Percentiles rank a stretch among this genome's conserved stretches.
Evolutionary conservation across 2,329 filamentous ascomycete species (phyloP).

Genomic region (Ciborinia camelliae): DNA sequence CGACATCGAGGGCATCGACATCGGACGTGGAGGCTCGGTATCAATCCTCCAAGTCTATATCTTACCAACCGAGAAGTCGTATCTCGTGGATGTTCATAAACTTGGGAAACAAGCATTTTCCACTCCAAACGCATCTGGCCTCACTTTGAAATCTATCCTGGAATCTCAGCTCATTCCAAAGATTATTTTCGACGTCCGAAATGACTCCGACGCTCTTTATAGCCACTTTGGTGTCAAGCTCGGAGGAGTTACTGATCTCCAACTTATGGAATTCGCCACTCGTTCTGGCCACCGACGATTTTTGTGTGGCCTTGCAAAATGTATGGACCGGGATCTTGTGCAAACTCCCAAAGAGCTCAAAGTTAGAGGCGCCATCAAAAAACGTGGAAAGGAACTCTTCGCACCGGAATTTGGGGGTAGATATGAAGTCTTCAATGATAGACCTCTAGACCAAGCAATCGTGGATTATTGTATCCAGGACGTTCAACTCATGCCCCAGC

Average conservation of each 20-base stretch:
- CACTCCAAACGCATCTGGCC: slow-evolving; percentile 26
- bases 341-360: slow-evolving; percentile 23
- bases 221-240: slow-evolving; percentile 45
- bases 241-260: slow-evolving; percentile 48
- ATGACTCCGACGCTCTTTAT: slow-evolving; percentile 55
- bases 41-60: slow-evolving; percentile 43
- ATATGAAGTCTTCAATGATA: slow-evolving; percentile 47
- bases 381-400: slow-evolving; percentile 41
- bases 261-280: slow-evolving; percentile 53
- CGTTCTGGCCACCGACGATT: slow-evolving; percentile 28
- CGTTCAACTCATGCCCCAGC: slow-evolving; percentile 42
- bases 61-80: slow-evolving; percentile 32
- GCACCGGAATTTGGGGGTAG: slow-evolving; percentile 43
- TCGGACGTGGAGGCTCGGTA: slow-evolving; percentile 42
- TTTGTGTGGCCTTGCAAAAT: slow-evolving; percentile 41
- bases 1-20: slow-evolving; percentile 45
- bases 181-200: slow-evolving; percentile 57
- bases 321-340: slow-evolving; percentile 37
- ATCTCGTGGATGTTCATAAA: slow-evolving; percentile 44
- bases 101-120: slow-evolving; percentile 41
- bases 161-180: slow-evolving; percentile 46
- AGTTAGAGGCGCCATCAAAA: slow-evolving; percentile 41
- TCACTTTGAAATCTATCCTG: slow-evolving; percentile 43
- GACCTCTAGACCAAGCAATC: slow-evolving; percentile 44
- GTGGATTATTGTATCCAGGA: slow-evolving; percentile 47